These are phyloP conservation scores for Saccharomycopsis guyanensis DNA, from an alignment of 805 yeast genomes.

Conservation along the genomic window DNA sequence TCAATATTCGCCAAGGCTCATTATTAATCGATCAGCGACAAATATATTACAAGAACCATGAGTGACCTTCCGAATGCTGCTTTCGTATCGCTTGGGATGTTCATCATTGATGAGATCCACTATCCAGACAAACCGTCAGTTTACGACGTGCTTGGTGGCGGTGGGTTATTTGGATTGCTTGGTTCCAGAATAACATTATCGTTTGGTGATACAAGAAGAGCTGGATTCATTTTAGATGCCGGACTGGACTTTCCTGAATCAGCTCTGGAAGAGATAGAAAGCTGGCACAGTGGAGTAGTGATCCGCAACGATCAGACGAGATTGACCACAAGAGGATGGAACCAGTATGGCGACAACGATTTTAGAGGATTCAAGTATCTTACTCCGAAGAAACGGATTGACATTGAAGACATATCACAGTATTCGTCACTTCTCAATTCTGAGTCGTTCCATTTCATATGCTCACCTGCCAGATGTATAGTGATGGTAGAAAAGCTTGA, in stretches of 20 bases:
- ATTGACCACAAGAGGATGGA: slow-evolving; percentile 75
- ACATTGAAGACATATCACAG: slow-evolving; percentile 43
- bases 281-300: slow-evolving; percentile 57
- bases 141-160: slow-evolving; percentile 74
- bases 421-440: slow-evolving; percentile 34
- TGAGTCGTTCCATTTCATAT: slow-evolving; percentile 58
- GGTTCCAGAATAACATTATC: slow-evolving; percentile 61
- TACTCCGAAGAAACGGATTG: slow-evolving; percentile 55
- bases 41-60: no score
- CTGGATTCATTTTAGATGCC: slow-evolving; percentile 70
- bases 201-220: slow-evolving; percentile 26
- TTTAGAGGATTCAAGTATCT: slow-evolving; percentile 52
- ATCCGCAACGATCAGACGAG: slow-evolving; percentile 46
- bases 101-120: slow-evolving; percentile 81
- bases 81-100: slow-evolving; percentile 76
- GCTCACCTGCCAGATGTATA: slow-evolving; percentile 56
- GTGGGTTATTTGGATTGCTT: slow-evolving; percentile 71
- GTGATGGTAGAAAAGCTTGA: slow-evolving; percentile 36
- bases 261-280: slow-evolving; percentile 36
- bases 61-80: slow-evolving; percentile 23
- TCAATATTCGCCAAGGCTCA: no score
- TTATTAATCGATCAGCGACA: no score
- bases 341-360: slow-evolving; percentile 59
- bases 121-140: slow-evolving; percentile 35
- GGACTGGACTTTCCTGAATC: slow-evolving; percentile 68